Base-by-base conservation (phyloP, 495 filamentous ascomycete species). In the Trichoderma gamsii region DNA sequence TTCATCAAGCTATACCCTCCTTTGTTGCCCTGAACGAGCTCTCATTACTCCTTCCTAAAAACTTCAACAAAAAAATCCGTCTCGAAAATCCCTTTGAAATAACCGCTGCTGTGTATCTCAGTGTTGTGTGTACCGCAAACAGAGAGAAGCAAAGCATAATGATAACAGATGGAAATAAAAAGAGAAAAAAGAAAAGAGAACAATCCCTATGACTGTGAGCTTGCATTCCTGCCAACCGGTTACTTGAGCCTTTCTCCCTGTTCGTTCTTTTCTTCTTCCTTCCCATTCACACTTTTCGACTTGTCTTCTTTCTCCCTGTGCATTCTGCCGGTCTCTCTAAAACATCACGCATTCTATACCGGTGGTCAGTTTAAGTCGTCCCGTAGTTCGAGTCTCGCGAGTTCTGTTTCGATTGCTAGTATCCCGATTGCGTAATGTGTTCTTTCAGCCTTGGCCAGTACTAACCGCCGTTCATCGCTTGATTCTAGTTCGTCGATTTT, bases 401-500 rank as follows among this genome's bases (percentile, higher is more conserved):
- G 73, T 69, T 86, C 84, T 52, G 79, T 74, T 71, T 85, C 81
- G 43, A 85, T 76, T 25, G 80, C 79, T 18, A 86, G 70, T 71
- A 86, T 43, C 3, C 83, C 84, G 63, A 86, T 74, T 27, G 84
- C 84, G 72, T 83, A 86, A 68, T 83, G 82, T 9, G 82, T 76
- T 69, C 80, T 76, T 69, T 85, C 83, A 67, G 78, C 75, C 74
- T 77, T 76, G 9, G 78, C 77, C n/a, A 85, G 73, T 52, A 81
- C 78, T 35, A 82, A 64, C 67, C 77, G 68, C n/a, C 73, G 73
- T 4, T 67, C 70, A 1, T 73, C 72, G 49, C 76, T 69, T 4
- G 78, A 66, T 70, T 82, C 79, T 15, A 16, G 16, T 29, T 61
- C 56, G 66, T 73, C 71, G 61, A 82, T 81, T 21, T 76, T 73